Base-by-base conservation (phyloP, 1,284 basidiomycete species). In the Cystobasidium slooffiae region DNA sequence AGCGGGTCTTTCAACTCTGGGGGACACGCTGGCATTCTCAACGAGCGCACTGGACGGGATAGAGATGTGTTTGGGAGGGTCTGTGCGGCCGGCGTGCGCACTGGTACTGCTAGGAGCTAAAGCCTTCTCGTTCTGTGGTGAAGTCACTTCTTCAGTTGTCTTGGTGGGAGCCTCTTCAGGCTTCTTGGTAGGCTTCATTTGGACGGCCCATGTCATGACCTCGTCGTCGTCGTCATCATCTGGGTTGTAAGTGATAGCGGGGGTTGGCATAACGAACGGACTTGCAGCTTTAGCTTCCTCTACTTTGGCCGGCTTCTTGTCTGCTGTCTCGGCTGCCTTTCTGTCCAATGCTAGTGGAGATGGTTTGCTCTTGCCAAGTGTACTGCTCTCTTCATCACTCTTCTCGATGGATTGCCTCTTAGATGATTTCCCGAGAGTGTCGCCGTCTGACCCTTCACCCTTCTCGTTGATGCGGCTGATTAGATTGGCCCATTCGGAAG, bases 151-250 rank as follows among this genome's bases (percentile, higher is more conserved):
- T 51, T 63, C 46, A 14, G 44, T 20, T 20, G 7, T 24, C 58
- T 37, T 39, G 46, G 37, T 10, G n/a, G 31, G 22, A 46, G 49
- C 14, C 14, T 41, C 66, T 53, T 24, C n/a, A n/a, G 62, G 24
- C 18, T 61, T 46, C 37, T 73, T 73, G 3, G 70, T 65, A 16
- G 70, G 70, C 52, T 73, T 22, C 70, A 73, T 73, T 44, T 73
- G 62, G 7, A 73, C 70, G 2, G 70, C 70, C 70, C 70, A 73
- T 1, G 70, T 73, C 70, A 73, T 73, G n/a, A 73, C 70, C n/a
- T 73, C 70, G 41, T 73, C 70, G 41, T 66, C 70, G 24, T 73
- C 70, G 62, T 73, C 70, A 43, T 73, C 70, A 22, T 73, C 70
- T 20, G 70, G 62, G 49, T 73, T 59, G 18, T 66, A 73, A 1